These are phyloP conservation scores for Apiosordaria backusii DNA, from an alignment of 495 filamentous ascomycete genomes.

Conservation along the genomic window DNA sequence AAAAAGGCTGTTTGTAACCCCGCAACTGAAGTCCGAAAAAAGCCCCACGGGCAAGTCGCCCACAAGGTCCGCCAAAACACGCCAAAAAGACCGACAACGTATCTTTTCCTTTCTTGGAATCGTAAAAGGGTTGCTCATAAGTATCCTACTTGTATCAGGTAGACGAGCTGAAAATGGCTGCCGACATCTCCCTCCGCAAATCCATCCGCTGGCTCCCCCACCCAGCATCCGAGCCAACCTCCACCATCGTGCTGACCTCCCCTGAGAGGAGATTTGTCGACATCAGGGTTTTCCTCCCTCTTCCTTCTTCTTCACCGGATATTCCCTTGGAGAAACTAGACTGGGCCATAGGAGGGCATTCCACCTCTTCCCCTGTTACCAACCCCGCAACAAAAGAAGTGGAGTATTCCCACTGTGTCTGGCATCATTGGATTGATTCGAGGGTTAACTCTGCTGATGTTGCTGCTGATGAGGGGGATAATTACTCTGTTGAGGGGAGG, in stretches of 20 bases:
- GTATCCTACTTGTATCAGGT: no score
- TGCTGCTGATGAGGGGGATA: conserved; percentile 50
- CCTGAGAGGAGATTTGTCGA: conserved; percentile 49
- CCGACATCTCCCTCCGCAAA: conserved; percentile 40
- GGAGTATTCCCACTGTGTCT: conserved; percentile 32
- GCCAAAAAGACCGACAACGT: no score
- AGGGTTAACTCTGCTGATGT: conserved; percentile 33
- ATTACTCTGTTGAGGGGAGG: conserved; percentile 38
- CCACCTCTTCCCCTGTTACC: conserved; percentile 19
- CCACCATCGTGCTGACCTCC: conserved; percentile 49
- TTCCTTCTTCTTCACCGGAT: background rate
- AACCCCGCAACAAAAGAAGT: background rate
- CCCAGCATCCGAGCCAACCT: conserved; percentile 39
- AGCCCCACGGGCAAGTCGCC: no score
- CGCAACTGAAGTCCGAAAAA: no score
- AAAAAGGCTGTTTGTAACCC: no score
- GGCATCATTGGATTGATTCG: conserved; percentile 54
- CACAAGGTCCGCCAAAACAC: no score
- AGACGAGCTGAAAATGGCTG: conserved; percentile 21
- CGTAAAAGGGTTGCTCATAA: no score
- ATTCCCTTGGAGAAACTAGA: conserved; percentile 29
- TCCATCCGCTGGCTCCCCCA: conserved; percentile 45
- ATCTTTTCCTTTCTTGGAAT: no score
- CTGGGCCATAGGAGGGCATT: conserved; percentile 56
- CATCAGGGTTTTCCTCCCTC: conserved; percentile 36